Evolutionary conservation across 192 early-diverging fungal genomes (phyloP), one percentile per base, ranked within the genome.

Genomic region (Jimgerdemannia lactiflua): DNA sequence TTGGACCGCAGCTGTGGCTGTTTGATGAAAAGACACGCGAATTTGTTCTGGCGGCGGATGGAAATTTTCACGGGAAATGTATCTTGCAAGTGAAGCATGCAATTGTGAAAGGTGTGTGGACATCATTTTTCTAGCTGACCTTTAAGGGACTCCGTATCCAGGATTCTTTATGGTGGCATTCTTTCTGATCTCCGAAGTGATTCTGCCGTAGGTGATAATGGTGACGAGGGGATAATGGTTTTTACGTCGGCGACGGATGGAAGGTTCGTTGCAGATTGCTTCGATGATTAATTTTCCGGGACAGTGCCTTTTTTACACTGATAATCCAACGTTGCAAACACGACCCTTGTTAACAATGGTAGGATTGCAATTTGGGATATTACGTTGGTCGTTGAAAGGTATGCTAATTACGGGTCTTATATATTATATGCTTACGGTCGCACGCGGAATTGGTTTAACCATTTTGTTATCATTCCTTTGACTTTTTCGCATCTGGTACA

Each of bases 11-110:
- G 72, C 43, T 91, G 39, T 92, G 89, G 89, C n/a, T 84, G 14
- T 92, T 87, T 85, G 84, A 88, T 70, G 90, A 89, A 70, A 44
- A 20, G 2, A 74, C 75, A n/a, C 74, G 77, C 20, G 43, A 76
- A 9, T 91, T 94, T 68, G 77, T 77, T 3, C 70, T 89, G 49
- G 74, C 88, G 18, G 86, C 79, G 11, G 79, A 85, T 49, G 80
- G 85, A 39, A 77, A 75, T 19, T 88, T 83, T 70, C 91, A 94
- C 65, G 67, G 77, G 59, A 90, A 89, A 69, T 94, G 92, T 79
- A 88, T 94, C 39, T 79, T 91, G 7, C 88, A 93, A 71, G 85
- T 88, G 4, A 70, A 78, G 3, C 80, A 88, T 66, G 19, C 79
- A 3, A n/a, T 81, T 19, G 19, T 89, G 42, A n/a, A 49, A 74